Evolutionary conservation across 371 early-diverging fungal species (phyloP).

Genomic region (Mycotypha africana): DNA sequence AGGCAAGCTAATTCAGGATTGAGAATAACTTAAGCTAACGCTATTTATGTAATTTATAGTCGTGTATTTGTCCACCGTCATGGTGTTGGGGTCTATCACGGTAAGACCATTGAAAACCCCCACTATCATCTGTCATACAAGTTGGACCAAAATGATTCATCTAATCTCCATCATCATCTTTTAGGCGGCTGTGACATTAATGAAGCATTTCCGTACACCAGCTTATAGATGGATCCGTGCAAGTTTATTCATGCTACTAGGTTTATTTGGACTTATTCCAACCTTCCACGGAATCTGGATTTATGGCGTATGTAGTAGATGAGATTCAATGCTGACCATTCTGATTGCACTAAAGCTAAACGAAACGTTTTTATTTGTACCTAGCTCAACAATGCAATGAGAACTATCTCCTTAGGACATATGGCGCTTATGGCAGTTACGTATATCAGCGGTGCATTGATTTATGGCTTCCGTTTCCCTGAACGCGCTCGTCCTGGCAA

Average conservation of each 20-base stretch:
- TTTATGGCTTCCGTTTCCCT: slow-evolving; percentile 70
- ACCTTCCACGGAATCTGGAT: slow-evolving; percentile 58
- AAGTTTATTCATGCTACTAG: slow-evolving; percentile 73
- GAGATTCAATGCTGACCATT: no score
- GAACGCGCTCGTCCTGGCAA: slow-evolving; percentile 57
- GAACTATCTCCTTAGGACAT: slow-evolving; percentile 57
- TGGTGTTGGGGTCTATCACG: slow-evolving; percentile 59
- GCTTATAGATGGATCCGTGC: slow-evolving; percentile 80
- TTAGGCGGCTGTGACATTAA: slow-evolving; percentile 51
- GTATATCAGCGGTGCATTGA: slow-evolving; percentile 79
- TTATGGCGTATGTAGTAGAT: slow-evolving; percentile 64
- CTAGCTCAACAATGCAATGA: slow-evolving; percentile 35
- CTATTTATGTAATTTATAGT: slow-evolving; percentile 12
- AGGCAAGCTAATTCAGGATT: no score
- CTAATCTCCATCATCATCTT: no score
- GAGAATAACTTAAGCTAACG: not conserved
- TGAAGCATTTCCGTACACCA: slow-evolving; percentile 64
- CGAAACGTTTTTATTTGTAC: not conserved
- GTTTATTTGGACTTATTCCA: slow-evolving; percentile 75
- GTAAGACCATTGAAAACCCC: no score
- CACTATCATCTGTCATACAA: no score
- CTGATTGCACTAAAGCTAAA: no score
- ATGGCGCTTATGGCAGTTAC: slow-evolving; percentile 65
- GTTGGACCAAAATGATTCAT: no score
- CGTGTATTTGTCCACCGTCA: slow-evolving; percentile 60